These are phyloP conservation scores for Saccharum officinarum DNA, from an alignment of 176 grass and related monocot genomes.

Conservation along the genomic window DNA sequence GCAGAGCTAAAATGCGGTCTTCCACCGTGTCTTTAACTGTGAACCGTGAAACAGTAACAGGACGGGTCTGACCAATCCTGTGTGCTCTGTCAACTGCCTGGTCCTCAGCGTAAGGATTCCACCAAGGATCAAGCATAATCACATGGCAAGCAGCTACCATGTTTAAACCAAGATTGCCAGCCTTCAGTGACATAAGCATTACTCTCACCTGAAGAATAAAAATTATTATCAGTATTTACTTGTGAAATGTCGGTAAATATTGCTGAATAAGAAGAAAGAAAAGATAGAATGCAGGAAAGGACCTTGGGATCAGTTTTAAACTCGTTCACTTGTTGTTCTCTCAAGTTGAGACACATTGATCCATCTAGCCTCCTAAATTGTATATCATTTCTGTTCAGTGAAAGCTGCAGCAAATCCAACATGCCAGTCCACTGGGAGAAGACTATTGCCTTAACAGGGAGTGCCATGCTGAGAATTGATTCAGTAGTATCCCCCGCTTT, in stretches of 20 bases:
- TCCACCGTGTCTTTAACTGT: slow-evolving; percentile 70
- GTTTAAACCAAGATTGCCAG: slow-evolving; percentile 78
- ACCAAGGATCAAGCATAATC: slow-evolving; percentile 89
- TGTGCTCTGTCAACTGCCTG: slow-evolving; percentile 80
- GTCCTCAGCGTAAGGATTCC: slow-evolving; percentile 82
- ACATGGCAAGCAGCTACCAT: slow-evolving; percentile 80
- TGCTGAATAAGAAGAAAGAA: background rate
- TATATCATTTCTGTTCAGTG: slow-evolving; percentile 53
- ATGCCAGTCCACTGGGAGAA: slow-evolving; percentile 97
- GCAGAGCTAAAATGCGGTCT: slow-evolving; percentile 80
- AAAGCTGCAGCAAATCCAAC: slow-evolving; percentile 82
- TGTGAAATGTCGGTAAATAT: background rate
- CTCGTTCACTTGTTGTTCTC: slow-evolving; percentile 66
- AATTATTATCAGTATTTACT: background rate
- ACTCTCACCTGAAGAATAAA: slow-evolving; percentile 64
- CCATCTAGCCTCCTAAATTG: slow-evolving; percentile 89
- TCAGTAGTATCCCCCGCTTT: slow-evolving; percentile 8
- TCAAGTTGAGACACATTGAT: slow-evolving; percentile 61
- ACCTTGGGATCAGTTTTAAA: slow-evolving; percentile 82
- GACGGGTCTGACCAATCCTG: slow-evolving; percentile 76
- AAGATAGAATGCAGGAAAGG: background rate
- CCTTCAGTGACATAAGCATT: slow-evolving; percentile 88
- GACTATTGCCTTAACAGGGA: slow-evolving; percentile 75
- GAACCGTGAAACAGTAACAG: slow-evolving; percentile 67
- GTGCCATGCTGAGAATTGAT: slow-evolving; percentile 20